phyloP scores from a whole-genome alignment of 2,329 filamentous ascomycete species.

The Diaporthe sp. region DNA sequence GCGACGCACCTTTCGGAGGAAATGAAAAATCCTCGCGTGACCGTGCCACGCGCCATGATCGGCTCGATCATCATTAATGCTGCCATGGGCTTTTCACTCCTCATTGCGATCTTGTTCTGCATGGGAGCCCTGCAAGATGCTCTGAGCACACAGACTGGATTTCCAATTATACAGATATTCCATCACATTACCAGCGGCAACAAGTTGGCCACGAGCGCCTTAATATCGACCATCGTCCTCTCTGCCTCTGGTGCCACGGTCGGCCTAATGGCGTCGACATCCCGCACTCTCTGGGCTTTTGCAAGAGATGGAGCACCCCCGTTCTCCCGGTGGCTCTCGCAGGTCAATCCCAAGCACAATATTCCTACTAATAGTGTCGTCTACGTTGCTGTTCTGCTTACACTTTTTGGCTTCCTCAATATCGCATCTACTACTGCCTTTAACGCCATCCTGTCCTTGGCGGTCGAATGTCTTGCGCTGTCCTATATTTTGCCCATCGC shows the following conservation, averaged over 20 bases:
- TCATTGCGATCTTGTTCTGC: background rate
- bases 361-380: background rate
- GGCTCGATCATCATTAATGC: background rate
- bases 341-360: background rate
- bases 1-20: background rate
- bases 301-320: background rate
- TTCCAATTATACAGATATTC: background rate
- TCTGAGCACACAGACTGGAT: background rate
- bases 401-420: background rate
- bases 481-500: background rate
- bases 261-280: background rate
- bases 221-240: background rate
- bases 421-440: background rate
- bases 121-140: background rate
- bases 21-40: background rate
- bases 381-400: background rate
- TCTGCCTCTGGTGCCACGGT: background rate
- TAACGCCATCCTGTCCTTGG: background rate
- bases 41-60: background rate
- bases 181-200: background rate
- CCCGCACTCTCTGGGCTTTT: background rate
- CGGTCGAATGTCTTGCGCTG: background rate
- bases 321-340: background rate
- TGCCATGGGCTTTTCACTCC: background rate
- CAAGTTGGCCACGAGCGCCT: background rate